Conservation (phyloP, 352 stramenopile genomes). For the Pythium pyrilobum region DNA sequence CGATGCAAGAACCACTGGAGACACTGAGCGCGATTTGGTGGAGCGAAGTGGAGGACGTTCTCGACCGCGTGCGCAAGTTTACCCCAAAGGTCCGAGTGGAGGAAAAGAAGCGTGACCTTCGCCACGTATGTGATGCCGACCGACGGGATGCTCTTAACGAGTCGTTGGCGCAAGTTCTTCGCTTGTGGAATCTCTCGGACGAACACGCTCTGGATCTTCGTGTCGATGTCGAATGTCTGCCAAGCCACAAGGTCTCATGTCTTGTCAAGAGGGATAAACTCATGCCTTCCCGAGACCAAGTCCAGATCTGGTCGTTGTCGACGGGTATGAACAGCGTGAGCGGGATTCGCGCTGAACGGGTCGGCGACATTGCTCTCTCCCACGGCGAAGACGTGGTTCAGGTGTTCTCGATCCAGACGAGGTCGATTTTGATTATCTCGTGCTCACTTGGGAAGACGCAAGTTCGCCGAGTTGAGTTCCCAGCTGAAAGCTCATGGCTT, state of each 20-base stretch:
- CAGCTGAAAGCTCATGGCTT: neutral
- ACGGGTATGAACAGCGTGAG: too few species aligned
- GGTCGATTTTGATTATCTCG: neutral
- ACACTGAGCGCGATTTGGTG: too few species aligned
- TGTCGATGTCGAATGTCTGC: neutral
- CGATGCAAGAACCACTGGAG: neutral
- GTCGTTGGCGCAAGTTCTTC: neutral
- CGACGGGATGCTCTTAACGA: neutral
- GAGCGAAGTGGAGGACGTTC: too few species aligned
- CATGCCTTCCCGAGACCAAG: neutral
- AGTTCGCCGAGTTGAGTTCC: neutral
- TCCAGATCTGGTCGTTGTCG: neutral
- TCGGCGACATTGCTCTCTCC: neutral
- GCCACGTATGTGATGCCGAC: neutral
- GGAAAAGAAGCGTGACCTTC: too few species aligned
- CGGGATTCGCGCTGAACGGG: neutral
- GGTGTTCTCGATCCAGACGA: neutral
- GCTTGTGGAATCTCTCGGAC: neutral
- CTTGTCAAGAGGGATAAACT: neutral
- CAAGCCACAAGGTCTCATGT: neutral
- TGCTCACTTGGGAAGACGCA: constrained; percentile 2
- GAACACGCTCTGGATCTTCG: neutral
- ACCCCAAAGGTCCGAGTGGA: too few species aligned
- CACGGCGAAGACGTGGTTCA: neutral
- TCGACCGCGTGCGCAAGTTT: too few species aligned